These are phyloP conservation scores for Raddia guianensis DNA, from an alignment of 176 grass and related monocot genomes.

Conservation along the genomic window DNA sequence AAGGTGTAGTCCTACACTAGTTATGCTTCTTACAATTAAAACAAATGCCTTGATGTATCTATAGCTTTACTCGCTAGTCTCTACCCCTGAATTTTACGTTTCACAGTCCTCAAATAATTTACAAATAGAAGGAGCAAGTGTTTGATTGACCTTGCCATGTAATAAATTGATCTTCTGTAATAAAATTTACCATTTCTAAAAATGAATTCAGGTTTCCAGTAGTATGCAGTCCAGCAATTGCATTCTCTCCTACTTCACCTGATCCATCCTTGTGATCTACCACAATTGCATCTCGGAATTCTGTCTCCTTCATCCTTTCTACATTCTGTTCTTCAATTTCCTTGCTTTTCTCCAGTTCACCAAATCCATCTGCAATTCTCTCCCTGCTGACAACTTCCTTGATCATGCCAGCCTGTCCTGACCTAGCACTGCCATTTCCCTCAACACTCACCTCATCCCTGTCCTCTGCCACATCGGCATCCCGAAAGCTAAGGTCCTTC, in stretches of 20 bases:
- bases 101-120: neutral
- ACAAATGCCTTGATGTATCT: neutral
- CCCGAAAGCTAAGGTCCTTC: conserved; percentile 13
- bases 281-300: neutral
- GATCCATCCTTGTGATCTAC: conserved; percentile 33
- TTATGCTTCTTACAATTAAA: conserved; percentile 3
- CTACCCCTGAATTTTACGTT: neutral
- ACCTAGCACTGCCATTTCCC: conserved; percentile 5
- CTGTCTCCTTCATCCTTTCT: neutral
- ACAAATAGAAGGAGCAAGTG: neutral
- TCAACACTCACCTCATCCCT: neutral
- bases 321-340: neutral
- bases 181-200: conserved; percentile 30
- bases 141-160: neutral
- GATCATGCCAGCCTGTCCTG: conserved; percentile 5
- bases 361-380: neutral
- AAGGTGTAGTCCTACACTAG: conserved; percentile 3
- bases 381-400: conserved; percentile 36
- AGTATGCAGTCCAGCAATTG: neutral
- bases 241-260: neutral
- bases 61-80: neutral
- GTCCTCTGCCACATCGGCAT: neutral
- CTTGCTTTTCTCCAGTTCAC: neutral
- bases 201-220: conserved; percentile 12
- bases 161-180: conserved; percentile 8